Evolutionary conservation across 805 yeast species (phyloP), one percentile per base, ranked within the genome.

Genomic region (Hanseniaspora taiwanica): DNA sequence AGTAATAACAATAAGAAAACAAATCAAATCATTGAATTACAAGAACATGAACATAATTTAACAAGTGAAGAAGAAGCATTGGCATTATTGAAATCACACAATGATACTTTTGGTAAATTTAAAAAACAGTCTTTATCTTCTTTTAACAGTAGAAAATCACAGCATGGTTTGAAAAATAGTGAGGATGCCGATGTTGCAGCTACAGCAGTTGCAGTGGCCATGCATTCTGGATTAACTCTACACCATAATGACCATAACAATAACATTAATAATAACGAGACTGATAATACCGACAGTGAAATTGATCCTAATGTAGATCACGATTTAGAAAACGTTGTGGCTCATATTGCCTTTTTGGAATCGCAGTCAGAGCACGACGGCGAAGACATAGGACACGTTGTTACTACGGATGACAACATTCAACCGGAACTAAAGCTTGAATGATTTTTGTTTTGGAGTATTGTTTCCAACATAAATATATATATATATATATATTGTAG

Each of bases 351-450:
- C 9, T 16, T 29, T 8, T 8, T 19, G 17, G 36, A 33, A 10
- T 18, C 23, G 18, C 23, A 14, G 10, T 5, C 21, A 32, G 16
- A 32, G 17, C 21, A 33, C 10, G 21, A 27, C 14, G 42, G 45
- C 37, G 50, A 54, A 23, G 52, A 47, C 13, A 56, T 51, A 21
- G 52, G 52, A 21, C 46, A 56, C 10, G 13, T 33, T 33, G 36
- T 33, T 4, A 19, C 9, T 4, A 5, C 10, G 1, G 61, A 57
- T 37, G 63, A 57, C 40, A 58, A 58, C 37, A 58, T 58, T 39
- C 63, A 58, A 43, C 63, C 63, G 9, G 61, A 57, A 45, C 45
- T 58, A 39, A 54, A 61, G 46, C 59, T 56, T 10, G 58, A 56
- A 19, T n/a, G 9, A 9, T 6, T 25, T 3, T 8, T 25, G 29